Conservation (phyloP, 306 rosid genomes). For the Pterocarpus santalinus region DNA sequence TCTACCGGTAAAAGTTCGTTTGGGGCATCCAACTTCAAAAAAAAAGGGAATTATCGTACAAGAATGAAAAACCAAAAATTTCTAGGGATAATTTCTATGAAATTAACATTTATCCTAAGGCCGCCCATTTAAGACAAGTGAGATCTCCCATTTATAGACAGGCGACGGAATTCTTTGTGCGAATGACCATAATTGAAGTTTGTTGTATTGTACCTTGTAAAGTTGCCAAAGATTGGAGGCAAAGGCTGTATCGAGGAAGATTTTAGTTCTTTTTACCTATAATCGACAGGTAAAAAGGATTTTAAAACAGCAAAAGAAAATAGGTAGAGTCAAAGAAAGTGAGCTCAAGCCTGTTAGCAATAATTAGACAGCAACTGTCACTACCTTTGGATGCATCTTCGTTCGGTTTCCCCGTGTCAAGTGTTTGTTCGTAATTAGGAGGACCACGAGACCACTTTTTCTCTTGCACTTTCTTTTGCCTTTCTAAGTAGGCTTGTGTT, state of each 20-base stretch:
- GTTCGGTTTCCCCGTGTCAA: neutral
- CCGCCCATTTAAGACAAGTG: no score
- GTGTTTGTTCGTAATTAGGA: neutral
- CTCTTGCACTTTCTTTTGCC: no score
- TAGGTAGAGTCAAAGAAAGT: slow-evolving; percentile 1
- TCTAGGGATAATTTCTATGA: neutral
- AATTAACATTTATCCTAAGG: neutral
- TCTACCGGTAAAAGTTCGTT: no score
- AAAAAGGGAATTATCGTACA: no score
- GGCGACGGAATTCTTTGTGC: neutral
- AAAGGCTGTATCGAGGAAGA: slow-evolving; percentile 2
- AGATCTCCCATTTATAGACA: neutral
- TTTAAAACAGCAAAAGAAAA: neutral
- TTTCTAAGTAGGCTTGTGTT: no score
- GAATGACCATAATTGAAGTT: neutral
- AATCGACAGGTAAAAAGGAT: no score
- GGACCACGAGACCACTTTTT: slow-evolving; percentile 1
- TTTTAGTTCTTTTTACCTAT: neutral
- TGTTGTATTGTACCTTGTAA: neutral
- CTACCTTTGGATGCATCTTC: slow-evolving; percentile 24
- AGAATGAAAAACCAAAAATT: neutral
- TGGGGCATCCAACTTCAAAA: no score
- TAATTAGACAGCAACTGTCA: slow-evolving; percentile 12
- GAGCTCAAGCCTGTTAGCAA: slow-evolving; percentile 2
- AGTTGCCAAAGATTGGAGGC: slow-evolving; percentile 24